Percentiles rank a stretch among this genome's conserved stretches.
phyloP scores from a whole-genome alignment of 2,329 filamentous ascomycete genomes.

The Metarhizium album region DNA sequence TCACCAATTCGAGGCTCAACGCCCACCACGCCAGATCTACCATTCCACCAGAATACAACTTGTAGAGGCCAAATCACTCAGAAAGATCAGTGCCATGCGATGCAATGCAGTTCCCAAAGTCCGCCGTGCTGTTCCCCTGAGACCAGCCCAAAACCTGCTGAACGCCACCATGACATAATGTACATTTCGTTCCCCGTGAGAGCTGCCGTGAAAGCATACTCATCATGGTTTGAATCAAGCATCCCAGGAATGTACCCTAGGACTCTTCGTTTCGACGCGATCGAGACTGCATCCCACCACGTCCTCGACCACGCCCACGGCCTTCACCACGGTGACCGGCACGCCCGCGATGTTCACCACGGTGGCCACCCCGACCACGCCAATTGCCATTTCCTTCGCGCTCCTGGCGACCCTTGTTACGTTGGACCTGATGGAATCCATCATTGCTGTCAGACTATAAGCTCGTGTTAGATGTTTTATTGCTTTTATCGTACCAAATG shows the following conservation, averaged over 20 bases:
- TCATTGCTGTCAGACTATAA: constrained; percentile 37
- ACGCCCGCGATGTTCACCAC: constrained; percentile 40
- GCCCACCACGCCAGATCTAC: neutral
- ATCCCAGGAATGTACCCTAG: constrained; percentile 16
- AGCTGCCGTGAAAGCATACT: neutral
- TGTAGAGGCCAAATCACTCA: neutral
- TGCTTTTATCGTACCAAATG: neutral
- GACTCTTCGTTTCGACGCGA: constrained; percentile 30
- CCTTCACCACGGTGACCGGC: constrained; percentile 39
- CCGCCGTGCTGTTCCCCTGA: constrained; percentile 13
- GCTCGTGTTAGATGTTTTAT: constrained; percentile 4
- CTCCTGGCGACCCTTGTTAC: constrained; percentile 44
- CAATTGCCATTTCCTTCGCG: constrained; percentile 34
- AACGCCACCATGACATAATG: constrained; percentile 31
- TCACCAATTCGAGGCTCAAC: neutral
- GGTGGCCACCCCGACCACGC: constrained; percentile 28
- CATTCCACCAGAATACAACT: neutral
- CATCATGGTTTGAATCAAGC: constrained; percentile 8
- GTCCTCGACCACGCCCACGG: constrained; percentile 30
- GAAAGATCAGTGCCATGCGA: constrained; percentile 17
- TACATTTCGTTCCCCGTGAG: constrained; percentile 17
- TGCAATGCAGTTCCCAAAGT: constrained; percentile 9
- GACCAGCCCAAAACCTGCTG: constrained; percentile 16
- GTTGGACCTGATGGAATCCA: constrained; percentile 63
- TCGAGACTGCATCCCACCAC: constrained; percentile 24